Evolutionary conservation across 2,329 filamentous ascomycete species (phyloP).

Genomic region (Fusarium sp.): DNA sequence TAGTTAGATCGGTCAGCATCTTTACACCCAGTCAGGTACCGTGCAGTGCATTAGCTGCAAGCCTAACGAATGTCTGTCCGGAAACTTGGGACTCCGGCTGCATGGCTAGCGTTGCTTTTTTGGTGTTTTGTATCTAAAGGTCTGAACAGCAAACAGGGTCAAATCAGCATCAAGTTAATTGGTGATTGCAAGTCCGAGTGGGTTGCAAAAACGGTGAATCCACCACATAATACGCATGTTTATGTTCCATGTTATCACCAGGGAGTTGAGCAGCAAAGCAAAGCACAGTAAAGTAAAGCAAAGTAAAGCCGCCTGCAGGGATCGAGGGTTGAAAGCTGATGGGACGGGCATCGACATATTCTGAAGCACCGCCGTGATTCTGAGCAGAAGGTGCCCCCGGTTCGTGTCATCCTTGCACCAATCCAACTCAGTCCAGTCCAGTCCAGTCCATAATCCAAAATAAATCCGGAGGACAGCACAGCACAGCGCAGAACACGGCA

Average conservation of each 20-base stretch:
- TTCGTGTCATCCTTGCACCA: constrained; percentile 7
- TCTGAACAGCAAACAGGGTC: background rate
- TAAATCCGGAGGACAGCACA: constrained; percentile 17
- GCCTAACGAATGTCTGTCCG: constrained; percentile 28
- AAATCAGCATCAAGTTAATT: constrained; percentile 1
- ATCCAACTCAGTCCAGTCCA: background rate
- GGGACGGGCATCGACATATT: constrained; percentile 44
- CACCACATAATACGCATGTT: background rate
- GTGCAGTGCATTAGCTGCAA: constrained; percentile 19
- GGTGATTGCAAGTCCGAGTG: background rate
- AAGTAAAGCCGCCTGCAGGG: constrained; percentile 25
- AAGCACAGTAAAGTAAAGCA: background rate
- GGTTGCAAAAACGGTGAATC: constrained; percentile 33
- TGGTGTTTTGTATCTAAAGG: constrained; percentile 7
- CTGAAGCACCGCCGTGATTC: constrained; percentile 40
- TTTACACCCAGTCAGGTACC: constrained; percentile 26
- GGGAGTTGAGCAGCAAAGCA: constrained; percentile 5
- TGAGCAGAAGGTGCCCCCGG: constrained; percentile 14
- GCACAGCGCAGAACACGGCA: constrained; percentile 1
- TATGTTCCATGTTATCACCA: constrained; percentile 9
- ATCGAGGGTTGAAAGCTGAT: constrained; percentile 39
- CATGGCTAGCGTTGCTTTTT: constrained; percentile 10
- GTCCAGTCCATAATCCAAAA: background rate
- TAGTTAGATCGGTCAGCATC: constrained; percentile 20
- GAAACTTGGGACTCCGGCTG: constrained; percentile 36